These are phyloP conservation scores for Podospora didyma DNA, from an alignment of 495 filamentous ascomycete species.

Conservation along the genomic window DNA sequence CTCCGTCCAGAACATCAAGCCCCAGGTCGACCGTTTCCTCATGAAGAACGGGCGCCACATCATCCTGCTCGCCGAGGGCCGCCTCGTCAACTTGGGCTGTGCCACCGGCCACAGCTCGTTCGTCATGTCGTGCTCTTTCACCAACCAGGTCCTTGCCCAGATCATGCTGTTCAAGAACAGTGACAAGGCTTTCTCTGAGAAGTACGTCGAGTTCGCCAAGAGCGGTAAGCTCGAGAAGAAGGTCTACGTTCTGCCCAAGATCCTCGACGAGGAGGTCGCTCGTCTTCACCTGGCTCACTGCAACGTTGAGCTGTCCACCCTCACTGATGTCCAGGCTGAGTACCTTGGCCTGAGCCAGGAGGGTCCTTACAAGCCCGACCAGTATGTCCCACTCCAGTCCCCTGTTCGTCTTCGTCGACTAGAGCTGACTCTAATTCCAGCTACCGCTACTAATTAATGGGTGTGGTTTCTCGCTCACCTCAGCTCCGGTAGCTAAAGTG, in stretches of 20 bases:
- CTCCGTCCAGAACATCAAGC: slow-evolving; percentile 97
- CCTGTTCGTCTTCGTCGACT: not conserved
- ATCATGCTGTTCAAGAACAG: slow-evolving; percentile 95
- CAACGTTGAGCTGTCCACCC: slow-evolving; percentile 86
- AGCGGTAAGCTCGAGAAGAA: slow-evolving; percentile 79
- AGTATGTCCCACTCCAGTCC: slow-evolving; percentile 39
- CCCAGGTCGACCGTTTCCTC: slow-evolving; percentile 95
- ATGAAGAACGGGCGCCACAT: slow-evolving; percentile 94
- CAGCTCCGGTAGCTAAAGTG: slow-evolving; percentile 3
- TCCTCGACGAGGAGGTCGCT: slow-evolving; percentile 96
- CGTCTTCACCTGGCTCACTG: slow-evolving; percentile 88
- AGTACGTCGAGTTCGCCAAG: slow-evolving; percentile 96
- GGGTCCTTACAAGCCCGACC: slow-evolving; percentile 94
- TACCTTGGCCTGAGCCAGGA: slow-evolving; percentile 80
- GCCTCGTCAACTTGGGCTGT: slow-evolving; percentile 98
- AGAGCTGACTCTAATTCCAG: slow-evolving; percentile 35
- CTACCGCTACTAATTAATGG: slow-evolving; percentile 54
- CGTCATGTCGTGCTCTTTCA: slow-evolving; percentile 99
- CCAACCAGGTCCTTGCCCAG: slow-evolving; percentile 99
- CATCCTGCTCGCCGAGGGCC: slow-evolving; percentile 96
- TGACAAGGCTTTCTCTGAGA: slow-evolving; percentile 80
- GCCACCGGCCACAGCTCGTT: slow-evolving; percentile 99
- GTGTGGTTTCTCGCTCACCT: slow-evolving; percentile 8
- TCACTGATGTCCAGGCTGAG: slow-evolving; percentile 83
- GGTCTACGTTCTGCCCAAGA: slow-evolving; percentile 98